A percentile compares a stretch with the other conserved stretches of the same genome.
Conservation (phyloP, 345 rosid species). For the Brassica rapa region DNA sequence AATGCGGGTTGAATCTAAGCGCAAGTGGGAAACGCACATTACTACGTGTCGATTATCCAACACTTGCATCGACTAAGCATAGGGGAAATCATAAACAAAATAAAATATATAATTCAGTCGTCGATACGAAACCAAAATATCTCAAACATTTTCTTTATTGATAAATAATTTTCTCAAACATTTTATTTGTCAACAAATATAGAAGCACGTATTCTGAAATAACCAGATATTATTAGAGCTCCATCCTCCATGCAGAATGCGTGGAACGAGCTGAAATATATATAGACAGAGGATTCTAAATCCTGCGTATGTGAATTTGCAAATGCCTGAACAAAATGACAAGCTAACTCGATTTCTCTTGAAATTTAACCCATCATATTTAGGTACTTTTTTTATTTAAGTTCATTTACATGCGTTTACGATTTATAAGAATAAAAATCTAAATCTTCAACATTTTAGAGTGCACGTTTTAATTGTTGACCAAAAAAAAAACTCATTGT, state of each 20-base stretch:
- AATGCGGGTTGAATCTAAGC: constrained; percentile 16
- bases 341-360: neutral
- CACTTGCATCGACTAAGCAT: constrained; percentile 32
- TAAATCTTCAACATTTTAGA: neutral
- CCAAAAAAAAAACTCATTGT: neutral
- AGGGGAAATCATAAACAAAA: neutral
- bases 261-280: neutral
- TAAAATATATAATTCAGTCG: neutral
- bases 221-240: neutral
- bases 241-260: neutral
- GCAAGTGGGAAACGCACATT: constrained; percentile 32
- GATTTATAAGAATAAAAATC: neutral
- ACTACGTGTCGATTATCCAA: constrained; percentile 34
- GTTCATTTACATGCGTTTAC: neutral
- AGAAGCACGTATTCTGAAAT: constrained; percentile 1
- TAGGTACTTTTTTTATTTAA: neutral
- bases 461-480: neutral
- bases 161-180: neutral
- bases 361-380: neutral
- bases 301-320: neutral
- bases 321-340: neutral
- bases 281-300: neutral
- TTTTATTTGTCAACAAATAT: neutral
- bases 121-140: constrained; percentile 27
- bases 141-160: constrained; percentile 9